Base-by-base conservation (phyloP, 148 eudicot genomes). In the Camellia japonica region DNA sequence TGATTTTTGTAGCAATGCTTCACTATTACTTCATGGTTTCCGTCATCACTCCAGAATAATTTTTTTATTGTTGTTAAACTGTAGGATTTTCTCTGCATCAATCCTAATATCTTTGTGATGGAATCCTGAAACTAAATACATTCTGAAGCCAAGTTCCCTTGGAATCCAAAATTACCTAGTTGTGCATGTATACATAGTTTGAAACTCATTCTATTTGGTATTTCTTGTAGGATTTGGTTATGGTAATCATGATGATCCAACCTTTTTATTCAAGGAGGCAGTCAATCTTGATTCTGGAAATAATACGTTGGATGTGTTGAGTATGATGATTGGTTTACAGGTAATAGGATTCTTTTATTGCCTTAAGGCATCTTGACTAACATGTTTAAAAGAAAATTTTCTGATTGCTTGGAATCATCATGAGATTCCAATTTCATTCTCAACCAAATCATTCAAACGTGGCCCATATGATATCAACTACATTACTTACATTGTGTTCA, bases 311-410 rank as follows among this genome's bases (percentile, higher is more conserved):
- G 90, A 88, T 71, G 51, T 86, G n/a, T 77, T 86, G 80, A 88
- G 90, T 76, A 88, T 88, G 86, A 84, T 86, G 84, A 71, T 88
- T 72, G 89, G 90, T 46, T 82, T 88, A 72, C 90, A 88, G 87
- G 88, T 87, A 81, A 8, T 2, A 14, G 59, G 38, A 42, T n/a
- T 61, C 7, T 60, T 79, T 2, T 62, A 12, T 6, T 30, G 63
- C 56, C 43, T 10, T 9, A 38, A 6, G 10, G 63, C 51, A 60
- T 7, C 41, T 65, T 65, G 3, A 6, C 43, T 30, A 61, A 3
- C 8, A 61, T 61, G 23, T 7, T 3, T 16, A 7, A 56, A 30
- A 30, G 30, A 30, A 30, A 30, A 30, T 30, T 30, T 30, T 30
- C 30, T 30, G 30, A 0, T 30, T 30, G 30, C 30, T 30, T 30